Conservation (phyloP, 2,329 filamentous ascomycete species). For the Microdochium paspali region DNA sequence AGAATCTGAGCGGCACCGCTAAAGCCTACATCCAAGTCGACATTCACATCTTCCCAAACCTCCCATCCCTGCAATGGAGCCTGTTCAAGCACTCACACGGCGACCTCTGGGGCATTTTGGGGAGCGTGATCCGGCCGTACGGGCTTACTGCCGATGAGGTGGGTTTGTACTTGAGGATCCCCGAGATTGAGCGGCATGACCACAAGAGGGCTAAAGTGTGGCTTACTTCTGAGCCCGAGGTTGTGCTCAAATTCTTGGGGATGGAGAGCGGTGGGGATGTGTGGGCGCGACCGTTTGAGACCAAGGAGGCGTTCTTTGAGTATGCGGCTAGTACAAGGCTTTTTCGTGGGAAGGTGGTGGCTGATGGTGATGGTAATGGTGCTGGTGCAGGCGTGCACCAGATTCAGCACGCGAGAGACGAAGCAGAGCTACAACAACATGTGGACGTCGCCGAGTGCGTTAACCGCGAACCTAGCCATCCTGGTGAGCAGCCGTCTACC, state of each 20-base stretch:
- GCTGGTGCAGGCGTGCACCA: too few relatives aligned
- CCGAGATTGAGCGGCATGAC: conserved; percentile 54
- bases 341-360: conserved; percentile 35
- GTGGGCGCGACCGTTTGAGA: conserved; percentile 47
- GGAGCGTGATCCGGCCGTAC: conserved; percentile 50
- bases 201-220: conserved; percentile 47
- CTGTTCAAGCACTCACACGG: conserved; percentile 62
- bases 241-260: conserved; percentile 54
- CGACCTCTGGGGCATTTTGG: conserved; percentile 59
- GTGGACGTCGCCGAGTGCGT: too few relatives aligned
- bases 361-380: too few relatives aligned
- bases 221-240: conserved; percentile 45
- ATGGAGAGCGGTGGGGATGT: conserved; percentile 27
- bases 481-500: too few relatives aligned
- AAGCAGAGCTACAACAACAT: too few relatives aligned
- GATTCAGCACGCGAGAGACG: too few relatives aligned
- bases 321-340: conserved; percentile 51
- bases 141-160: conserved; percentile 57
- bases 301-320: conserved; percentile 46
- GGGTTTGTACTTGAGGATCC: conserved; percentile 56
- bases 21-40: conserved; percentile 56
- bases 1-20: too few relatives aligned
- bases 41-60: conserved; percentile 40
- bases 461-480: too few relatives aligned
- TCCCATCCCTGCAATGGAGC: conserved; percentile 46